Percentiles rank a stretch among this genome's conserved stretches.
These are phyloP conservation scores for Apostasia shenzhenica DNA, from an alignment of 106 monocot species.

Conservation along the genomic window DNA sequence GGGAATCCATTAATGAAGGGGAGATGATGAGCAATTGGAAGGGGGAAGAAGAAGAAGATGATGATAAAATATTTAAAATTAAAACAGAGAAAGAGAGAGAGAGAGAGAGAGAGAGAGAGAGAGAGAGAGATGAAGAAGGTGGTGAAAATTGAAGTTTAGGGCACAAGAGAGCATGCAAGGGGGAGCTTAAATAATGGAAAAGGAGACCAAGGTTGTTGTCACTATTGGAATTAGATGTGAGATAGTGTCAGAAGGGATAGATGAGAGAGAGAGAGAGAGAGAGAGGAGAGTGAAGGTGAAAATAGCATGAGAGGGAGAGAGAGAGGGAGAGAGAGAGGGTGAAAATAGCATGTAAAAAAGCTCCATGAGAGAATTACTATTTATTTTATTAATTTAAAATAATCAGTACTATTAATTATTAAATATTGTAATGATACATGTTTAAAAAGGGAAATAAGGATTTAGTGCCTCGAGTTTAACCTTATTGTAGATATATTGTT, in stretches of 20 bases:
- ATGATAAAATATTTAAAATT: too few species aligned
- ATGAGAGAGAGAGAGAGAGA: conserved; percentile 6
- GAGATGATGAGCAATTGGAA: background rate
- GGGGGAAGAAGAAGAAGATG: background rate
- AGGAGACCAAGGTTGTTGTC: conserved; percentile 23
- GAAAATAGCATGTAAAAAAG: too few species aligned
- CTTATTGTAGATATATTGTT: too few species aligned
- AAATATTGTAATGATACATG: too few species aligned
- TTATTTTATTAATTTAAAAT: too few species aligned
- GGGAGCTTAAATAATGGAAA: too few species aligned
- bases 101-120: conserved; percentile 10
- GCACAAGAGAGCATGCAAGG: conserved; percentile 12
- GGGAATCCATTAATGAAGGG: background rate
- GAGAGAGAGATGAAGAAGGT: conserved; percentile 16
- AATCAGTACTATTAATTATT: too few species aligned
- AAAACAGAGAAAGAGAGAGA: background rate
- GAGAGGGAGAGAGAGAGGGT: too few species aligned
- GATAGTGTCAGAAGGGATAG: background rate
- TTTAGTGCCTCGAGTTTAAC: too few species aligned
- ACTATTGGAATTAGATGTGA: conserved; percentile 26
- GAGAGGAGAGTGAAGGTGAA: conserved; percentile 10
- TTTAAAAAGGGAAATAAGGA: too few species aligned
- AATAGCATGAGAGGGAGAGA: conserved; percentile 2
- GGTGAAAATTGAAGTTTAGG: conserved; percentile 26
- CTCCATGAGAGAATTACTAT: too few species aligned